Evolutionary conservation across 345 rosid genomes (phyloP).

Genomic region (Syzygium jambos): DNA sequence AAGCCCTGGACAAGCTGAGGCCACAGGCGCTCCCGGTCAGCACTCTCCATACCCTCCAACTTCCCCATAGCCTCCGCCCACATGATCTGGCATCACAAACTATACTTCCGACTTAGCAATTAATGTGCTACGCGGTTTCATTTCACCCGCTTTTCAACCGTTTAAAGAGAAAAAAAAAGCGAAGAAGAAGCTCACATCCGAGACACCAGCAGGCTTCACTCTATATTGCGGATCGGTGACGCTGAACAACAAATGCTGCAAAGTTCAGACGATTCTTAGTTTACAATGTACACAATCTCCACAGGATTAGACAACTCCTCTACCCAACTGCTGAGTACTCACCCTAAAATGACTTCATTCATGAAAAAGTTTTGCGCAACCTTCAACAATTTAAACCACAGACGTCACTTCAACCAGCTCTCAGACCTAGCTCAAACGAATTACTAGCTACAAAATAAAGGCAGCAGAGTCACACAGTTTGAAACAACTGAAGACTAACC

Average conservation of each 20-base stretch:
- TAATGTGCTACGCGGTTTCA: neutral
- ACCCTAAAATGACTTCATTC: neutral
- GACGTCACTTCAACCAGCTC: neutral
- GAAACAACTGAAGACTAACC: constrained; percentile 32
- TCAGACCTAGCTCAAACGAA: neutral
- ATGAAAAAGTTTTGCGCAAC: neutral
- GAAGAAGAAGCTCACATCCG: constrained; percentile 60
- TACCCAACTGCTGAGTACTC: neutral
- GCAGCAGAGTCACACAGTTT: neutral
- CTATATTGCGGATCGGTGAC: constrained; percentile 72
- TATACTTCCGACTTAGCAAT: constrained; percentile 20
- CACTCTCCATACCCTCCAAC: constrained; percentile 91
- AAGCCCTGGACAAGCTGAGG: constrained; percentile 97
- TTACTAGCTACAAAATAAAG: neutral
- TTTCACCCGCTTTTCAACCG: neutral
- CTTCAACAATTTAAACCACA: neutral
- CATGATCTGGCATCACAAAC: constrained; percentile 72
- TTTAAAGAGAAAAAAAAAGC: neutral
- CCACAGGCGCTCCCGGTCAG: constrained; percentile 91
- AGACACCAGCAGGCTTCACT: constrained; percentile 81
- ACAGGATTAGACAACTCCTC: neutral
- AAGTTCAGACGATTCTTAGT: constrained; percentile 1
- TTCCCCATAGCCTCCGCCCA: constrained; percentile 96
- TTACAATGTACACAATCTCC: neutral
- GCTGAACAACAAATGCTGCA: constrained; percentile 88